A percentile compares a stretch with the other conserved stretches of the same genome.
These are phyloP conservation scores for Candida ficus DNA, from an alignment of 805 yeast genomes.

Conservation along the genomic window DNA sequence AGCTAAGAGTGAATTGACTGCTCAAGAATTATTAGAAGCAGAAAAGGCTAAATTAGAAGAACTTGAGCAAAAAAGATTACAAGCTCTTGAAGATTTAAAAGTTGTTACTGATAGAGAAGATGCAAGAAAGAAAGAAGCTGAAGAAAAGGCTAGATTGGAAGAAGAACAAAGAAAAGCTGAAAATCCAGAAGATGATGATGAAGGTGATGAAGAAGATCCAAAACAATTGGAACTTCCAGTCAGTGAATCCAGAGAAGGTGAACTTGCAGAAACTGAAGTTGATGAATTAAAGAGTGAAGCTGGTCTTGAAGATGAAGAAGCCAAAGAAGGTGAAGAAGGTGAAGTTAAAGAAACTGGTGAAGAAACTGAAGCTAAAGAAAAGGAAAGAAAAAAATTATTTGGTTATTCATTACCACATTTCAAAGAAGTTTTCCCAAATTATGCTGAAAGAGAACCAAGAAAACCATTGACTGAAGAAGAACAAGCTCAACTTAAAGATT, in stretches of 20 bases:
- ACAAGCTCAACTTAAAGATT: slow-evolving; percentile 14
- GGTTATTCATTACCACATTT: slow-evolving; percentile 7
- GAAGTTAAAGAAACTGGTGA: background rate
- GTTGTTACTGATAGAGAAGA: slow-evolving; percentile 6
- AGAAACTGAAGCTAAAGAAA: background rate
- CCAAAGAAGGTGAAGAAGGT: background rate
- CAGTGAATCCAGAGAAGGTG: slow-evolving; percentile 7
- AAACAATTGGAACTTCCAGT: slow-evolving; percentile 9
- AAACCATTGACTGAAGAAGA: slow-evolving; percentile 19
- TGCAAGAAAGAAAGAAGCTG: slow-evolving; percentile 4
- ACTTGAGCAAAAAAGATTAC: slow-evolving; percentile 8
- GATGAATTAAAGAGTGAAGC: slow-evolving; percentile 12
- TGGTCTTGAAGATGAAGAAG: slow-evolving; percentile 6
- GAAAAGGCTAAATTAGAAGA: slow-evolving; percentile 6
- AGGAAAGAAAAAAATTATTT: slow-evolving; percentile 5
- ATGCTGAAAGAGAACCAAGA: slow-evolving; percentile 2
- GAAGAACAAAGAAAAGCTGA: slow-evolving; percentile 2
- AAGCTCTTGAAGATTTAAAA: slow-evolving; percentile 9
- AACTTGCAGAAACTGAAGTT: slow-evolving; percentile 9
- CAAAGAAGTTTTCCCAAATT: background rate
- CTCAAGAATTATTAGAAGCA: slow-evolving; percentile 1
- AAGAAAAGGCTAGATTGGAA: slow-evolving; percentile 3
- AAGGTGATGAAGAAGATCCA: slow-evolving; percentile 6
- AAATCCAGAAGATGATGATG: background rate
- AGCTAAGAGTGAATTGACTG: slow-evolving; percentile 1